Evolutionary conservation across 345 rosid species (phyloP), one percentile per base, ranked within the genome.

Genomic region (Anacardium occidentale): DNA sequence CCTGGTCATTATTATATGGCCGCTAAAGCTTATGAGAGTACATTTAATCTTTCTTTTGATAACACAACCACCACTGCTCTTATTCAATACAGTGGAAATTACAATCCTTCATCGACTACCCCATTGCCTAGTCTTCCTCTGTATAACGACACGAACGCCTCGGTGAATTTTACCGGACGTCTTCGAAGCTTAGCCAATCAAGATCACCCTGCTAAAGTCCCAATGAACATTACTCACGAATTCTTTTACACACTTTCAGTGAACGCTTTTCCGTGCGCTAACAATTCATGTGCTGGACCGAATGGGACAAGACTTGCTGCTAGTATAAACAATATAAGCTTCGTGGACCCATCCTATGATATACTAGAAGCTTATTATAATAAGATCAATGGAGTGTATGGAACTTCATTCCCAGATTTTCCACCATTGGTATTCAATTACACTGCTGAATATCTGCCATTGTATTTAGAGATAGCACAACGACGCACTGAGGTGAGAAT

Each of bases 251-350:
- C 69, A 1, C 70, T 79, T 50, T 63, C 74, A 1, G 40, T 75
- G 66, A 74, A 78, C 48, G 11, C 62, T 62, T 37, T 77, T 44
- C n/a, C 45, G 21, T 77, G 80, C 58, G 63, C 74, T 1, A 72
- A 64, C 56, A 57, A 14, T 42, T 40, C 70, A 34, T 74, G 84
- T 20, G 77, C 70, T 17, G 83, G 79, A 45, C 73, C 75, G 5
- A 74, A 79, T 9, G 85, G 86, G 26, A 77, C 74, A 8, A 50
- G 81, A 25, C 78, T 84, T 50, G 25, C 83, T 7, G 79, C 90
- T 15, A 84, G 88, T 70, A 61, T 86, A 78, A 86, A 86, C 80
- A 86, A 86, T 57, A 79, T 86, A 7, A 83, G 82, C 18, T 84
- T 81, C 32, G 32, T 68, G 12, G 68, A 77, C 26, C 88, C 88